These are phyloP conservation scores for Ambispora gerdemannii DNA, from an alignment of 192 early-diverging fungal genomes.

Conservation along the genomic window DNA sequence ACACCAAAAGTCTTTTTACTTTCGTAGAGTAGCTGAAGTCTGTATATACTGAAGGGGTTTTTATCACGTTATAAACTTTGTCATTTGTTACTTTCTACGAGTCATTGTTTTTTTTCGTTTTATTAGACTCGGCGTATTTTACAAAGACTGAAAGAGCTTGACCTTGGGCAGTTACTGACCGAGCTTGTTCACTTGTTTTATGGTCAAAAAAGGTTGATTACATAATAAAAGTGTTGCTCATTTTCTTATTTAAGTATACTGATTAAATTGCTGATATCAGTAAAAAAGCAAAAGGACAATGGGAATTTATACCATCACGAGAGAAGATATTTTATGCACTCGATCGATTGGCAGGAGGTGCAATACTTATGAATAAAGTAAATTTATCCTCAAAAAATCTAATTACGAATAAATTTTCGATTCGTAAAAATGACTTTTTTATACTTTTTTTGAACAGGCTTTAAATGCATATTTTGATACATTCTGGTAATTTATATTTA, in stretches of 20 bases:
- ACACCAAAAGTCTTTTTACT: slow-evolving; percentile 40
- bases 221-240: no score
- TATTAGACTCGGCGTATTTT: slow-evolving; percentile 27
- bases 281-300: slow-evolving; percentile 14
- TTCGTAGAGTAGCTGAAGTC: slow-evolving; percentile 44
- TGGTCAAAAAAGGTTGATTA: slow-evolving; percentile 13
- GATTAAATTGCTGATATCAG: neutral
- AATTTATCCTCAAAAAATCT: neutral
- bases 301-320: slow-evolving; percentile 27
- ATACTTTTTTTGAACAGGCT: slow-evolving; percentile 3
- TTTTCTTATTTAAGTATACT: neutral
- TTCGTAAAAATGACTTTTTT: no score
- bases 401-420: neutral
- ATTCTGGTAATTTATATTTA: slow-evolving; percentile 2
- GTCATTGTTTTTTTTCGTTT: neutral
- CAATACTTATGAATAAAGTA: slow-evolving; percentile 30
- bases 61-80: neutral
- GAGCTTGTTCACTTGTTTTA: slow-evolving; percentile 23
- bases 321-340: slow-evolving; percentile 23
- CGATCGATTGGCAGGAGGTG: slow-evolving; percentile 18
- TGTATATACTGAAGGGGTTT: no score
- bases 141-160: slow-evolving; percentile 29
- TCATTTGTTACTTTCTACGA: neutral
- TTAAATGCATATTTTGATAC: slow-evolving; percentile 12
- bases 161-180: slow-evolving; percentile 3